A percentile compares a stretch with the other conserved stretches of the same genome.
These are phyloP conservation scores for Pyrenophora teres DNA, from an alignment of 2,329 filamentous ascomycete species.

Conservation along the genomic window DNA sequence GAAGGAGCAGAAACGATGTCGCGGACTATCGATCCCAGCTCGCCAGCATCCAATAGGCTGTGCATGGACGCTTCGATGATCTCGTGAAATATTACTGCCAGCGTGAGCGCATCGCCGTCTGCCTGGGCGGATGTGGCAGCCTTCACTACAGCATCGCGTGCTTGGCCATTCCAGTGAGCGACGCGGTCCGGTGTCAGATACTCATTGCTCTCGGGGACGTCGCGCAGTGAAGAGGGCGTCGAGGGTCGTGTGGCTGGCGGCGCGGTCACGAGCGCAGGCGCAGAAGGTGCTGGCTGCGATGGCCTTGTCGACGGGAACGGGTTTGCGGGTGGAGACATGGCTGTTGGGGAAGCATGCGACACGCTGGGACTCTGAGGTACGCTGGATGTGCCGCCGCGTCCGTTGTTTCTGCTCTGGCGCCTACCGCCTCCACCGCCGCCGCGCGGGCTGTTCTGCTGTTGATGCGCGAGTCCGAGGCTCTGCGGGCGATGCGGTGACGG, in stretches of 20 bases:
- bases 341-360: constrained; percentile 36
- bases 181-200: constrained; percentile 74
- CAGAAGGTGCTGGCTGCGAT: constrained; percentile 12
- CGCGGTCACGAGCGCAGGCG: background rate
- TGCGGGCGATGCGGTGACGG: constrained; percentile 59
- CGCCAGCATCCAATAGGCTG: constrained; percentile 66
- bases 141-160: constrained; percentile 69
- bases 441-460: constrained; percentile 35
- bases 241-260: constrained; percentile 44
- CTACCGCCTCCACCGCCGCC: constrained; percentile 35
- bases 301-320: constrained; percentile 23
- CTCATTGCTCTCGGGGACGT: constrained; percentile 68
- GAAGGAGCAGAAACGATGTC: constrained; percentile 67
- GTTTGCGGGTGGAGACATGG: constrained; percentile 38
- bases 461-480: constrained; percentile 57
- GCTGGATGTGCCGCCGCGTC: constrained; percentile 34
- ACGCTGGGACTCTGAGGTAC: constrained; percentile 38
- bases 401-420: constrained; percentile 35
- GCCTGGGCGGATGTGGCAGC: constrained; percentile 67
- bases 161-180: constrained; percentile 68
- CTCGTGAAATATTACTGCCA: constrained; percentile 82
- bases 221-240: constrained; percentile 14
- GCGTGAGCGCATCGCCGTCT: constrained; percentile 69
- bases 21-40: constrained; percentile 74
- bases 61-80: constrained; percentile 77